Evolutionary conservation across 2,329 filamentous ascomycete genomes (phyloP).

Genomic region (Penicillium palitans): DNA sequence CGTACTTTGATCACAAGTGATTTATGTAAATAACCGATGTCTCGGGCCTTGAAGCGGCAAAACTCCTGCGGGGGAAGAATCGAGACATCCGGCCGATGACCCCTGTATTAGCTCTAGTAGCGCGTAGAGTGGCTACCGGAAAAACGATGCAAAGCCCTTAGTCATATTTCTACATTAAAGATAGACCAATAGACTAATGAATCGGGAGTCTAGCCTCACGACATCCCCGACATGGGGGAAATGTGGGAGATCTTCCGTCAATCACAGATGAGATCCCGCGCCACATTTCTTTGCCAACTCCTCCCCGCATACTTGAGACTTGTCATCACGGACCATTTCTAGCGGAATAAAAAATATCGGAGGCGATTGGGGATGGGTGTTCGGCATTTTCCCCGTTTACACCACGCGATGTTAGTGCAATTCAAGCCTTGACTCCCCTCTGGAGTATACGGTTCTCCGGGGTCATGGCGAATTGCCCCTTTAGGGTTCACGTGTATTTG

Average conservation of each 20-base stretch:
- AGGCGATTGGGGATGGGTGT: not conserved
- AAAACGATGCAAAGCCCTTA: not conserved
- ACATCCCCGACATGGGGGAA: not conserved
- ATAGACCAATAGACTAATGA: not conserved
- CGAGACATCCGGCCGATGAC: conserved; percentile 3
- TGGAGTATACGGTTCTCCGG: conserved; percentile 1
- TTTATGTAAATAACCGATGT: not conserved
- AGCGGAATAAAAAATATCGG: not conserved
- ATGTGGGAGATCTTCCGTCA: conserved; percentile 21
- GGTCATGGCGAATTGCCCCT: conserved; percentile 8
- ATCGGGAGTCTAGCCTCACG: not conserved
- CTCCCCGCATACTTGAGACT: not conserved
- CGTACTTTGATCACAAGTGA: too few relatives aligned
- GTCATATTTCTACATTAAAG: too few relatives aligned
- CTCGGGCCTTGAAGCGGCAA: conserved; percentile 28
- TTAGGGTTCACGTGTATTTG: not conserved
- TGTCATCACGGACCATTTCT: not conserved
- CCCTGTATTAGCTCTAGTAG: not conserved
- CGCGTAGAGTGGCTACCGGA: not conserved
- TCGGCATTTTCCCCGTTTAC: not conserved
- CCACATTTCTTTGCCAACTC: not conserved
- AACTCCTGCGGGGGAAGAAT: conserved; percentile 33
- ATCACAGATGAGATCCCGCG: conserved; percentile 13
- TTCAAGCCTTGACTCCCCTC: not conserved
- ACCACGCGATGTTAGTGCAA: not conserved